Evolutionary conservation across 257 asterid species (phyloP), one percentile per base, ranked within the genome.

Genomic region (Nicotiana knightiana): DNA sequence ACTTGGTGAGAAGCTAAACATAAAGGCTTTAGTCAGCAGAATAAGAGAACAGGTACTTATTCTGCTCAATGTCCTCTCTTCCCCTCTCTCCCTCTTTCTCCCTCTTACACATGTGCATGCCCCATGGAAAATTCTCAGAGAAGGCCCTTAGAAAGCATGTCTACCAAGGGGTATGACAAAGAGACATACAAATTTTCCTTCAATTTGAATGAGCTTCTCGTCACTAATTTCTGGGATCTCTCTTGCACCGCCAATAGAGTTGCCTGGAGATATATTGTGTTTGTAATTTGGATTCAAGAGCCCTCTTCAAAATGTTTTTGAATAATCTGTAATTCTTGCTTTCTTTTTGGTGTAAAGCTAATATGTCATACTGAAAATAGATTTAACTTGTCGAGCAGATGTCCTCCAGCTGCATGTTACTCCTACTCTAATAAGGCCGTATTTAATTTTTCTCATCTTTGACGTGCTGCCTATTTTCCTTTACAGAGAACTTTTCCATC

Each of bases 41-140:
- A 90, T 93, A 86, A 88, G 97, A 87, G 93, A 91, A 86, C 88
- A 89, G 89, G 97, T 93, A 84, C 32, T 81, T 63, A n/a, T 64
- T 63, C 15, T 62, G 17, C 57, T 46, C 37, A 35, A 54, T 37
- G 32, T 3, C 28, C 70, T 67, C 77, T 51, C 58, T 78, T 28
- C 30, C 30, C 66, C 48, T 12, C 46, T 53, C 43, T 68, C n/a
- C 67, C 77, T 80, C 54, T 35, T 65, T 64, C 81, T 80, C 75
- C 55, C 18, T 67, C 62, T 73, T 51, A 13, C 28, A 37, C 62
- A 71, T 24, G 79, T 48, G 79, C 79, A 46, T 24, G 26, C 24
- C 79, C 78, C 62, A 26, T 73, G 18, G 43, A 51, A 70, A 73
- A 26, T 73, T 73, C 43, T 73, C 24, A 15, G 26, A 2, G 3